Conservation (phyloP, 2,329 filamentous ascomycete species). For the Nigrospora osmanthi region DNA sequence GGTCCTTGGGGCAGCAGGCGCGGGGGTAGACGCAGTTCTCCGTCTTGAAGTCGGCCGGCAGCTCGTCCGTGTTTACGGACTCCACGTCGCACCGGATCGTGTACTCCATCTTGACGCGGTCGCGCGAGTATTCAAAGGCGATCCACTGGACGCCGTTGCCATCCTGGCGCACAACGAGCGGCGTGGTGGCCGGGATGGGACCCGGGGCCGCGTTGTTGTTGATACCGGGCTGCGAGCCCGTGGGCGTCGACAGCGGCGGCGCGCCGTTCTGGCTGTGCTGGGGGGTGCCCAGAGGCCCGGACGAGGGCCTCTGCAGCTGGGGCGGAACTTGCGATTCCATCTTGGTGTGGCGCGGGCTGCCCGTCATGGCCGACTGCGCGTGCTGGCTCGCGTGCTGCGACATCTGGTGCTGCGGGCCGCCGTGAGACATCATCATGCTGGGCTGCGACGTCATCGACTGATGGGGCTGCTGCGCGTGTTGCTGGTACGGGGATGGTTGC, state of each 20-base stretch:
- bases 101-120: slow-evolving; percentile 98
- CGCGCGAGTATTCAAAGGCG: slow-evolving; percentile 93
- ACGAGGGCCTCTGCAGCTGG: slow-evolving; percentile 52
- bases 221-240: slow-evolving; percentile 44
- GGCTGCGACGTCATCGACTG: slow-evolving; percentile 57
- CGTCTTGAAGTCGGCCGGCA: slow-evolving; percentile 85
- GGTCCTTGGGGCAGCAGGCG: slow-evolving; percentile 89
- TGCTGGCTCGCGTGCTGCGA: slow-evolving; percentile 37
- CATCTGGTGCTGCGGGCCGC: slow-evolving; percentile 49
- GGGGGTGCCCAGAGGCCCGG: slow-evolving; percentile 39
- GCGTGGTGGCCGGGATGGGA: slow-evolving; percentile 93
- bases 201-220: slow-evolving; percentile 91
- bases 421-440: slow-evolving; percentile 60
- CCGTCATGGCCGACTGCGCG: slow-evolving; percentile 46
- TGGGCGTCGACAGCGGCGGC: slow-evolving; percentile 34
- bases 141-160: slow-evolving; percentile 98
- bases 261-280: slow-evolving; percentile 32
- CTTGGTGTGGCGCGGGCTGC: slow-evolving; percentile 54
- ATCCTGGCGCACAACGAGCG: slow-evolving; percentile 87
- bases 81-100: slow-evolving; percentile 97
- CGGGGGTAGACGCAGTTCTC: slow-evolving; percentile 98
- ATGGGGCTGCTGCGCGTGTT: slow-evolving; percentile 47
- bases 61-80: slow-evolving; percentile 83
- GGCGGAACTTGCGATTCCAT: slow-evolving; percentile 55
- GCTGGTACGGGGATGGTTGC: slow-evolving; percentile 51